Evolutionary conservation across 1,284 basidiomycete genomes (phyloP).

Genomic region (Boletus albobrunnescens): DNA sequence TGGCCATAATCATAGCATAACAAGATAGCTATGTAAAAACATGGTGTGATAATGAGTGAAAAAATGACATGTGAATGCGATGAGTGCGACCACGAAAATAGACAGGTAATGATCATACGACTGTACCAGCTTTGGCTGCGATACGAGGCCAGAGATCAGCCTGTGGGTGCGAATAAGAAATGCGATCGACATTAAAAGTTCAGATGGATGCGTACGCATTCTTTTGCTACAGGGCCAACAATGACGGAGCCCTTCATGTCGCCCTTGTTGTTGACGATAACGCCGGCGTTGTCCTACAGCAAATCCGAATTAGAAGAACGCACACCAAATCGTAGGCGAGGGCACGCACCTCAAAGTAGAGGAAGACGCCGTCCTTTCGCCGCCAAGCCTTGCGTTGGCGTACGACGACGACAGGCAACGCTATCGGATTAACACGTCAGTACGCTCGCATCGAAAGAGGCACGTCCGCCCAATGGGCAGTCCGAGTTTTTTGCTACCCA

Average conservation of each 20-base stretch:
- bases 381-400: conserved; percentile 99
- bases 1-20: conserved; percentile 25
- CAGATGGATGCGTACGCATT: conserved; percentile 66
- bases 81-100: conserved; percentile 14
- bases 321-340: not conserved
- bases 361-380: conserved; percentile 95
- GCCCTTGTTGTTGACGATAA: conserved; percentile 98
- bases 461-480: no score
- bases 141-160: conserved; percentile 99
- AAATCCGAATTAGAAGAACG: not conserved
- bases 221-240: conserved; percentile 95
- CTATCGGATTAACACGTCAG: conserved; percentile 41
- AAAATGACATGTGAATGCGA: conserved; percentile 12
- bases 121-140: conserved; percentile 95
- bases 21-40: conserved; percentile 18
- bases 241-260: conserved; percentile 99
- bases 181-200: not conserved
- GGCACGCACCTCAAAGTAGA: conserved; percentile 87
- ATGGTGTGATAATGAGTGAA: not conserved
- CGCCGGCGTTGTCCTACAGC: conserved; percentile 86
- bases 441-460: not conserved
- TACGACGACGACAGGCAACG: conserved; percentile 96
- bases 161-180: conserved; percentile 35
- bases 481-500: conserved; percentile 40
- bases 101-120: conserved; percentile 58